Evolutionary conservation across 495 filamentous ascomycete genomes (phyloP).

Genomic region (Haplographium delicatum): DNA sequence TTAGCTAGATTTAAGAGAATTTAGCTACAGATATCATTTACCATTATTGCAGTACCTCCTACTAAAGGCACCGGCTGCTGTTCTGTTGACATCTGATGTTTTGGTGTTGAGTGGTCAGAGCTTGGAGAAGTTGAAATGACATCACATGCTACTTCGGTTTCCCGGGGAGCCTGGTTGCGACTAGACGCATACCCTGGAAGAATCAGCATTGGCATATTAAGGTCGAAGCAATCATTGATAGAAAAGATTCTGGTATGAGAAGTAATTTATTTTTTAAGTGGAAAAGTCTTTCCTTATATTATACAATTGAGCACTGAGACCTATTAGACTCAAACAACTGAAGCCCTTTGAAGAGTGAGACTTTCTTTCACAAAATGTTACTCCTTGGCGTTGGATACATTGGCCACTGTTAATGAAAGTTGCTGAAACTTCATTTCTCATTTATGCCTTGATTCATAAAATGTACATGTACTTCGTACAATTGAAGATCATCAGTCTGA

Average conservation of each 20-base stretch:
- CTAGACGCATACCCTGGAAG: background rate
- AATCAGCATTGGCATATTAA: background rate
- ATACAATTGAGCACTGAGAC: no score
- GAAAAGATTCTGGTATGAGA: background rate
- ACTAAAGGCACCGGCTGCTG: background rate
- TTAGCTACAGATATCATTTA: no score
- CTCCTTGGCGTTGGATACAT: no score
- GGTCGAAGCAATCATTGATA: background rate
- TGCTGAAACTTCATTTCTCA: no score
- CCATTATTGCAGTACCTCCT: background rate
- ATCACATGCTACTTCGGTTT: background rate
- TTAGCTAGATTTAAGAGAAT: background rate
- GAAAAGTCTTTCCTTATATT: background rate
- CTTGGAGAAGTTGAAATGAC: background rate
- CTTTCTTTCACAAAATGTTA: no score
- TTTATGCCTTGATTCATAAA: no score
- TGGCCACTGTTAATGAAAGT: no score
- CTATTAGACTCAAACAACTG: no score
- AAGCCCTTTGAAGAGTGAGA: no score
- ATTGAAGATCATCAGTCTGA: no score
- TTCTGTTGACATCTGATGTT: background rate
- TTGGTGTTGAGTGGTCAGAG: background rate
- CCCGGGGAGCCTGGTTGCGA: no score
- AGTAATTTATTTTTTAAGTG: background rate
- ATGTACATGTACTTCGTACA: no score